Evolutionary conservation across 83 land plant genomes (phyloP).

Genomic region (Picea abies): DNA sequence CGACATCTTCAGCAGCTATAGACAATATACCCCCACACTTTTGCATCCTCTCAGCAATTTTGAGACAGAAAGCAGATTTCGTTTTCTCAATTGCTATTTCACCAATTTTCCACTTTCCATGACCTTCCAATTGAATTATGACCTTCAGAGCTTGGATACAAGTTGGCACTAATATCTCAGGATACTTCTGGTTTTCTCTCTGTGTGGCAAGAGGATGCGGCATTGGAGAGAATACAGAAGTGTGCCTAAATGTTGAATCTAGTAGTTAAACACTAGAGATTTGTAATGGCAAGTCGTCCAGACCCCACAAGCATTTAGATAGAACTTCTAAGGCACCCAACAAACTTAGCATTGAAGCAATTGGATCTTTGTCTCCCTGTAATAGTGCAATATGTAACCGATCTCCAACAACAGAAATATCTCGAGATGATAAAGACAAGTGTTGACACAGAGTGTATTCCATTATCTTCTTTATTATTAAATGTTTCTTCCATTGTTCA

Average conservation of each 20-base stretch:
- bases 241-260: conserved; percentile 67
- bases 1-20: conserved; percentile 75
- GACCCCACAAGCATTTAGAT: too few species aligned
- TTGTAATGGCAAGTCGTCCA: too few species aligned
- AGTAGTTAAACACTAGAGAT: too few species aligned
- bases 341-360: too few species aligned
- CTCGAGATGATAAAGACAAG: conserved; percentile 42
- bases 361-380: conserved; percentile 5
- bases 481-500: conserved; percentile 74
- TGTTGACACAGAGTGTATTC: conserved; percentile 65
- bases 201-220: conserved; percentile 73
- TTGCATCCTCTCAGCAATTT: conserved; percentile 88
- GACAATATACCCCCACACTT: conserved; percentile 49
- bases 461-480: conserved; percentile 64
- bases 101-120: conserved; percentile 93
- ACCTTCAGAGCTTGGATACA: conserved; percentile 80
- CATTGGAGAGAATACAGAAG: conserved; percentile 85
- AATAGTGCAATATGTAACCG: conserved; percentile 79
- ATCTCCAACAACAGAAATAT: conserved; percentile 47
- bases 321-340: too few species aligned
- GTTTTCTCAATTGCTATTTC: conserved; percentile 75
- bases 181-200: conserved; percentile 17
- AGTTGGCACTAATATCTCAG: conserved; percentile 31
- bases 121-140: conserved; percentile 95
- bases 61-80: conserved; percentile 81